Base-by-base conservation (phyloP, 2,329 filamentous ascomycete genomes). In the Trichoderma sp. region DNA sequence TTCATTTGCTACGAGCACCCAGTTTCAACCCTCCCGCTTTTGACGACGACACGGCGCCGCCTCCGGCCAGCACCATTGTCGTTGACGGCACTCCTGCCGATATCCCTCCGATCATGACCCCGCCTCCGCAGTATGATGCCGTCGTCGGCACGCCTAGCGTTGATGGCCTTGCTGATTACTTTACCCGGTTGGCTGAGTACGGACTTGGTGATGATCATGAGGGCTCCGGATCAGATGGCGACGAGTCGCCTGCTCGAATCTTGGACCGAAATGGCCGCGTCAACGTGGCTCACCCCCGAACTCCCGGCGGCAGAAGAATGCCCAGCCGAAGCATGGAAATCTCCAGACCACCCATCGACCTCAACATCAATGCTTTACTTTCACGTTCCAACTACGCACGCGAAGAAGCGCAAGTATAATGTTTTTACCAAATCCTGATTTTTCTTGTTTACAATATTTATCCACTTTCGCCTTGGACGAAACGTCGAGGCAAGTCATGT, bases 11-110 rank as follows among this genome's bases (percentile, higher is more conserved):
- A 38, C 92, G 95, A 29, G 89, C 91, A 6, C 95, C 95, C 0
- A 97, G 94, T 0, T 97, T 95, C 85, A 95, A 95, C 76, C 95
- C 95, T 2, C 95, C 95, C 0, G 91, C 94, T 0, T 98, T 97
- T 81, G 93, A 97, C 77, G 94, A 94, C 6, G 93, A 97, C 71
- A 81, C 85, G 0, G 81, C 82, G 21, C 83, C 84, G 8, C 84
- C 85, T 7, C 82, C 84, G 3, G 82, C 80, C 56, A 79, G 80
- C 38, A 62, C 64, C 38, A 1, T 80, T 81, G 62, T 75, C 38
- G 31, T 35, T n/a, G 75, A 73, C 50, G 59, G 60, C 18, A 33
- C 60, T 63, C 60, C 16, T n/a, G 31, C 41, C 29, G 53, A 67
- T 31, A 64, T 67, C 27, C 66, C 74, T 33, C 81, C 81, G 1